Evolutionary conservation across 192 early-diverging fungal genomes (phyloP), one percentile per base, ranked within the genome.

Genomic region (Phycomyces nitens): DNA sequence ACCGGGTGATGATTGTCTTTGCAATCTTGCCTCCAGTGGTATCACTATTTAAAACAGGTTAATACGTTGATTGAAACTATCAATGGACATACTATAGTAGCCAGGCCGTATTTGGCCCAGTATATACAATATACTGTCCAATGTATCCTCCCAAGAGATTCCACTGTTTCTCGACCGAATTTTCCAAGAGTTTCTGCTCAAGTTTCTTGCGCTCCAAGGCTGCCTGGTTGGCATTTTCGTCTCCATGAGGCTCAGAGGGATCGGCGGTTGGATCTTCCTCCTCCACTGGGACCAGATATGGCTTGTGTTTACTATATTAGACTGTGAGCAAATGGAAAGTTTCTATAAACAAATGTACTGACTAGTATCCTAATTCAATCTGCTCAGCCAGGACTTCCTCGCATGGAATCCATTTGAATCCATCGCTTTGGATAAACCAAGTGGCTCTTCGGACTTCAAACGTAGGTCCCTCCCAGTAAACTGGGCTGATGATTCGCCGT

Each of bases 391-490:
- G 68, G 53, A 89, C 92, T 56, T 89, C 91, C 58, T 93, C 87
- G 68, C 93, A 94, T 9, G 93, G 91, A 8, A 88, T 56, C 65
- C 84, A 90, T 58, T 85, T 87, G 16, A 64, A 76, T 49, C 81
- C 81, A 56, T 88, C 85, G 0, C 78, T 63, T 56, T 82, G 76
- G 53, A 85, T 74, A 73, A 94, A 94, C 93, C 93, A 94, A 3
- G 88, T 90, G 2, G 88, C 89, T 24, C 93, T 77, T 43, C 88
- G 81, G 40, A 94, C 84, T 43, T 93, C 91, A 71, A 87, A 92
- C 0, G 76, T 83, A 2, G 90, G 85, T 5, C 93, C 93, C 53
- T 84, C 71, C 93, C 93, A 94, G 69, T 92, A 94, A n/a, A 75
- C 70, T 26, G 87, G 85, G 54, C 77, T 82, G 34, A 92, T 84